Percentiles rank a stretch among this genome's conserved stretches.
Conservation (phyloP, 495 filamentous ascomycete species). For the Eremomyces bilateralis region DNA sequence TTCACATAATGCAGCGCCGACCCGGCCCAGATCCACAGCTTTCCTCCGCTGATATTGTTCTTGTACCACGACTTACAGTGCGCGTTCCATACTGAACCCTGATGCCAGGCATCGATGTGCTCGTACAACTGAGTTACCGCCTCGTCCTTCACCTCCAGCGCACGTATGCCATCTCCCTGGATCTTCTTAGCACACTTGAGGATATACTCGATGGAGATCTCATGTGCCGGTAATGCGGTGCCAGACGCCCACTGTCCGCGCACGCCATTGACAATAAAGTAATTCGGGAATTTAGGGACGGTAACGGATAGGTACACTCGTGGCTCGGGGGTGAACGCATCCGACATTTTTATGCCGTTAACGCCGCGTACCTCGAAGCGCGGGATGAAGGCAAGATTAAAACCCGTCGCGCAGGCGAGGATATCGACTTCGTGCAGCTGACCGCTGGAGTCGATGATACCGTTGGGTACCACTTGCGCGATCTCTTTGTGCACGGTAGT, state of each 20-base stretch:
- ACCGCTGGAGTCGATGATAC: conserved; percentile 12
- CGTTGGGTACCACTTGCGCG: conserved; percentile 8
- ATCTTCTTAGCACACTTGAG: conserved; percentile 24
- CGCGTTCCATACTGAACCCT: conserved; percentile 24
- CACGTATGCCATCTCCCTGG: conserved; percentile 15
- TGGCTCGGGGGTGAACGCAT: conserved; percentile 10
- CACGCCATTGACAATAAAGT: conserved; percentile 12
- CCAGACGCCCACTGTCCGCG: conserved; percentile 25
- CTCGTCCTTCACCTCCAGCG: conserved; percentile 17
- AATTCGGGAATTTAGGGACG: conserved; percentile 14
- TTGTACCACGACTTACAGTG: conserved; percentile 38
- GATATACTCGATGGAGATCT: conserved; percentile 30
- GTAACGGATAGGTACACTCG: conserved; percentile 11
- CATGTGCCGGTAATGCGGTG: conserved; percentile 6
- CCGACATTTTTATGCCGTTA: conserved; percentile 11
- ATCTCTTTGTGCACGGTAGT: conserved; percentile 13
- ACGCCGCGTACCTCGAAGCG: conserved; percentile 27
- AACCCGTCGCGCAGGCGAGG: conserved; percentile 26
- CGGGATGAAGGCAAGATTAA: conserved; percentile 27
- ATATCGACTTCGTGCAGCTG: conserved; percentile 15
- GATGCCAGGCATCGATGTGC: conserved; percentile 27
- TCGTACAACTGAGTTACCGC: conserved; percentile 24
- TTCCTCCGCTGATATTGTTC: conserved; percentile 7
- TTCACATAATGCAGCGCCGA: conserved; percentile 26
- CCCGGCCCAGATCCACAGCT: conserved; percentile 21